These are phyloP conservation scores for Candida maesae DNA, from an alignment of 805 yeast genomes.

Conservation along the genomic window DNA sequence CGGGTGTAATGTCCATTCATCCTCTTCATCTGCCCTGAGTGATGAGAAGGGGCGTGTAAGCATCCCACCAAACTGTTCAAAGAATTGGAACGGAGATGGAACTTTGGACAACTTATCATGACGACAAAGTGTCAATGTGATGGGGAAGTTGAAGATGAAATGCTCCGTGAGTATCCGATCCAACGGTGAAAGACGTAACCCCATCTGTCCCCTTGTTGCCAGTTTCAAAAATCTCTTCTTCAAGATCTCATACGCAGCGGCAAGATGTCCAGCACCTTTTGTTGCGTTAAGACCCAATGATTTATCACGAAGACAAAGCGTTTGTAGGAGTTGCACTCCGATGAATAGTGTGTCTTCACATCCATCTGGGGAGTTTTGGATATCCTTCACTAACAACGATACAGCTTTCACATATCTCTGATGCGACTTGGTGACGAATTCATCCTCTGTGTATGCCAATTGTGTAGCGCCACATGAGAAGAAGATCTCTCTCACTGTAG, in stretches of 20 bases:
- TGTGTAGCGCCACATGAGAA: conserved; percentile 27
- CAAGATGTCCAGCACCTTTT: conserved; percentile 24
- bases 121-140: conserved; percentile 25
- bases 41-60: conserved; percentile 11
- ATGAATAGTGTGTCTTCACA: conserved; percentile 27
- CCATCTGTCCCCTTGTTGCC: conserved; percentile 2
- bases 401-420: conserved; percentile 22
- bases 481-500: conserved; percentile 22
- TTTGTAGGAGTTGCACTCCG: conserved; percentile 25
- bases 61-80: conserved; percentile 20
- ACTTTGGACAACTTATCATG: conserved; percentile 22
- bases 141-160: conserved; percentile 24
- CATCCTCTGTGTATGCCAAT: conserved; percentile 20
- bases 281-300: conserved; percentile 26
- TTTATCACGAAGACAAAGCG: conserved; percentile 26
- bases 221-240: conserved; percentile 20
- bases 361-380: conserved; percentile 19
- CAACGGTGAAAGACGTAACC: conserved; percentile 12
- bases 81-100: conserved; percentile 26
- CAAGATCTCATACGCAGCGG: conserved; percentile 26
- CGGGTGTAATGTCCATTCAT: conserved; percentile 25
- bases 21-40: neutral
- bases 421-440: conserved; percentile 15
- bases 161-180: conserved; percentile 24
- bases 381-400: conserved; percentile 17